Evolutionary conservation across 805 yeast genomes (phyloP).

Genomic region (Candida sakaeoensis): DNA sequence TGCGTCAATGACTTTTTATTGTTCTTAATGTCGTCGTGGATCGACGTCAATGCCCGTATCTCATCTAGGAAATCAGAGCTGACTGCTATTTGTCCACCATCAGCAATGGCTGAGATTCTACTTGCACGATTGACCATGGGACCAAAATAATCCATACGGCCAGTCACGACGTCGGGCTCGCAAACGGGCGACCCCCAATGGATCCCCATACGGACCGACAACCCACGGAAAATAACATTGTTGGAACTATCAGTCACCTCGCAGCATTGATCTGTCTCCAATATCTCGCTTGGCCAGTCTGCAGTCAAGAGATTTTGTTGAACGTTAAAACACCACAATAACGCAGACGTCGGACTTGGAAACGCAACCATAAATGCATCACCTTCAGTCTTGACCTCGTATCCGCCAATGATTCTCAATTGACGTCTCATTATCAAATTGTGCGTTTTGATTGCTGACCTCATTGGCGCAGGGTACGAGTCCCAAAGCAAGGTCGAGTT

Average conservation of each 20-base stretch:
- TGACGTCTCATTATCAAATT: conserved; percentile 93
- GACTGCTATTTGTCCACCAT: conserved; percentile 95
- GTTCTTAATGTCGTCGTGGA: conserved; percentile 39
- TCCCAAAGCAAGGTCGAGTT: conserved; percentile 95
- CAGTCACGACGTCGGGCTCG: conserved; percentile 89
- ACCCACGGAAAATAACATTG: conserved; percentile 71
- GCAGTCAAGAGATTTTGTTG: conserved; percentile 77
- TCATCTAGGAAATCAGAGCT: conserved; percentile 79
- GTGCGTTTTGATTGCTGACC: conserved; percentile 93
- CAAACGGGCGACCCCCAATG: conserved; percentile 99
- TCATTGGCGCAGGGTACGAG: conserved; percentile 85
- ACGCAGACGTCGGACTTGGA: conserved; percentile 85
- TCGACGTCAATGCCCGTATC: conserved; percentile 51
- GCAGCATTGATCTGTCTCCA: conserved; percentile 79
- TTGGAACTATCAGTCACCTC: conserved; percentile 65
- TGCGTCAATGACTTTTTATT: conserved; percentile 27
- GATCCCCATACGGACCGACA: conserved; percentile 95
- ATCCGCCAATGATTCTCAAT: conserved; percentile 89
- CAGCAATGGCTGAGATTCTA: conserved; percentile 89
- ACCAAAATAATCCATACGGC: conserved; percentile 98
- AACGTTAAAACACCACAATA: conserved; percentile 91
- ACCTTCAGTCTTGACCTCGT: conserved; percentile 98
- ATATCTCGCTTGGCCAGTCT: conserved; percentile 94
- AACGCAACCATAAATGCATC: conserved; percentile 98
- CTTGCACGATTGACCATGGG: conserved; percentile 98